Base-by-base conservation (phyloP, 208 protist genomes). In the Crithidia mellificae region DNA sequence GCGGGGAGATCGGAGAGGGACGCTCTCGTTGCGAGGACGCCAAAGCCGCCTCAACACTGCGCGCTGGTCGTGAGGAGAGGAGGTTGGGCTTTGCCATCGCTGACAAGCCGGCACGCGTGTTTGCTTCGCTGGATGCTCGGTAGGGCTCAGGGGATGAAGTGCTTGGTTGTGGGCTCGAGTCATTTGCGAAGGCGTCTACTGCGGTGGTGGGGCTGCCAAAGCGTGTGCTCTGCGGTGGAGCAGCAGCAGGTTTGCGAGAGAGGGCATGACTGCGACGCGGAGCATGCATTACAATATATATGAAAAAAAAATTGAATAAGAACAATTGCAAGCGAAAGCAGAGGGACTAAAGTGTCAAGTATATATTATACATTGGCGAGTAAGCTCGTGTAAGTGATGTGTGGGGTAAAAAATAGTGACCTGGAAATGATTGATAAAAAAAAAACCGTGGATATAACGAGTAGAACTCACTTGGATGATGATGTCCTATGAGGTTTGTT, bases 181-280 rank as follows among this genome's bases (percentile, higher is more conserved):
- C n/a, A n/a, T n/a, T n/a, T n/a, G n/a, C n/a, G n/a, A n/a, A 29
- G 3, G 36, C 12, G 32, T 34, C 34, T 6, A n/a, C 38, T 2
- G 11, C 22, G 38, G 38, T 32, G 32, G 22, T 61, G 3, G 38
- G 22, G n/a, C 12, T 24, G 29, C 15, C 36, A 5, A 1, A 3
- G 7, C n/a, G n/a, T n/a, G n/a, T n/a, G n/a, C 20, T 34, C 17
- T 27, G 2, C 24, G 20, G 12, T 11, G 24, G 30, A 12, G 49
- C 2, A 2, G 36, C 32, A 2, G 17, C 46, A 15, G 44, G 17
- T 44, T 41, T 27, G n/a, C 39, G 66, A 29, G 47, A n/a, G 14
- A 50, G 38, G 8, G 38, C 66, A 49, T 72, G 56, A 0, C 30
- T 55, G 54, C 57, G 52, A 24, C 52, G 72, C 29, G 72, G 64